A percentile compares a stretch with the other conserved stretches of the same genome.
Evolutionary conservation across 2,329 filamentous ascomycete species (phyloP).

Genomic region (Ilyonectria destructans): DNA sequence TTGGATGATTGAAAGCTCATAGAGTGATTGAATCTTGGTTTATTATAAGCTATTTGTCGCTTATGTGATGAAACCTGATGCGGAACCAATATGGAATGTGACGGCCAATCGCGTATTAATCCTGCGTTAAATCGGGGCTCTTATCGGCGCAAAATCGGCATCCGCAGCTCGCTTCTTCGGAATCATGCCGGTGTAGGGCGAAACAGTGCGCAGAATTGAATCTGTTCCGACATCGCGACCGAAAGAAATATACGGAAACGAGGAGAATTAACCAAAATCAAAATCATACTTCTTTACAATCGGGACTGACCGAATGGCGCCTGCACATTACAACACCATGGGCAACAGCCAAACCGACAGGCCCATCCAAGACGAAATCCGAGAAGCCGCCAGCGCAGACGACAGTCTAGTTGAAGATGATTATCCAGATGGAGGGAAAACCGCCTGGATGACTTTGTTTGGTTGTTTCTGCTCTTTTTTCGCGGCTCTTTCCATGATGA

Average conservation of each 20-base stretch:
- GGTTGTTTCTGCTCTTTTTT: slow-evolving; percentile 76
- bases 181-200: background rate
- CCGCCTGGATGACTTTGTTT: slow-evolving; percentile 78
- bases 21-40: background rate
- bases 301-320: slow-evolving; percentile 2
- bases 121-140: background rate
- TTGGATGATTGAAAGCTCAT: background rate
- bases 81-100: background rate
- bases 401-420: background rate
- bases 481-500: slow-evolving; percentile 75
- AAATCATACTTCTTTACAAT: background rate
- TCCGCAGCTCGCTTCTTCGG: background rate
- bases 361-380: background rate
- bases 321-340: slow-evolving; percentile 5
- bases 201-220: background rate
- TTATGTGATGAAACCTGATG: background rate
- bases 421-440: slow-evolving; percentile 74
- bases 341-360: background rate
- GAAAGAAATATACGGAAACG: background rate
- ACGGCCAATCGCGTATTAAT: slow-evolving; percentile 8
- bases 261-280: background rate
- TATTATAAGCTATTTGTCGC: background rate
- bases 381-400: background rate
- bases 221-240: background rate
- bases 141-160: slow-evolving; percentile 4